phyloP scores from a whole-genome alignment of 768 basidiomycete species.

The Boletus edulis region DNA sequence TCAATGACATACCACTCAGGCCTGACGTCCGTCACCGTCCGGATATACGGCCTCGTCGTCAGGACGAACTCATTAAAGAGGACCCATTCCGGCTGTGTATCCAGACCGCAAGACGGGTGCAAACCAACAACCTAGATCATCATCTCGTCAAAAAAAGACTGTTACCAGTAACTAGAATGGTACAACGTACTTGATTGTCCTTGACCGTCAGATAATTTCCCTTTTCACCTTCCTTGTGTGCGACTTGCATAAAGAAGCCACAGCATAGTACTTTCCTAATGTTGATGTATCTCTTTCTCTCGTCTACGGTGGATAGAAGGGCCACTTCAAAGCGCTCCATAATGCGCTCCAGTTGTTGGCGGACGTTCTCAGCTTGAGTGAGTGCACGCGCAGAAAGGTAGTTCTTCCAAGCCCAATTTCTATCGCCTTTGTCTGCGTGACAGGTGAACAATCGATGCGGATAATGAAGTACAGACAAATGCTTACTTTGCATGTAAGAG shows the following conservation, averaged over 20 bases:
- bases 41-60: conserved; percentile 85
- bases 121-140: conserved; percentile 16
- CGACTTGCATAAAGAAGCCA: conserved; percentile 98
- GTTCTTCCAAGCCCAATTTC: conserved; percentile 89
- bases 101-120: conserved; percentile 87
- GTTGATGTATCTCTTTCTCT: conserved; percentile 66
- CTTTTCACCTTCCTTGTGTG: conserved; percentile 92
- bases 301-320: conserved; percentile 63
- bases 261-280: conserved; percentile 83
- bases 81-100: conserved; percentile 89
- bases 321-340: conserved; percentile 92
- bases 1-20: conserved; percentile 73
- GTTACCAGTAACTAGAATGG: neutral
- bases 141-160: neutral
- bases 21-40: conserved; percentile 84
- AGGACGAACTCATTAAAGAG: conserved; percentile 93
- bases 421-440: conserved; percentile 65
- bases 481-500: conserved; percentile 79
- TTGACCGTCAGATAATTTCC: conserved; percentile 88
- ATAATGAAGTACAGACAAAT: neutral
- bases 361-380: conserved; percentile 90
- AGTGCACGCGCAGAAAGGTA: conserved; percentile 84
- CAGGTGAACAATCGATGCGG: neutral
- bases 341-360: conserved; percentile 79
- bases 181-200: conserved; percentile 75